Evolutionary conservation across 2,329 filamentous ascomycete species (phyloP), one percentile per base, ranked within the genome.

Genomic region (Pyricularia grisea): DNA sequence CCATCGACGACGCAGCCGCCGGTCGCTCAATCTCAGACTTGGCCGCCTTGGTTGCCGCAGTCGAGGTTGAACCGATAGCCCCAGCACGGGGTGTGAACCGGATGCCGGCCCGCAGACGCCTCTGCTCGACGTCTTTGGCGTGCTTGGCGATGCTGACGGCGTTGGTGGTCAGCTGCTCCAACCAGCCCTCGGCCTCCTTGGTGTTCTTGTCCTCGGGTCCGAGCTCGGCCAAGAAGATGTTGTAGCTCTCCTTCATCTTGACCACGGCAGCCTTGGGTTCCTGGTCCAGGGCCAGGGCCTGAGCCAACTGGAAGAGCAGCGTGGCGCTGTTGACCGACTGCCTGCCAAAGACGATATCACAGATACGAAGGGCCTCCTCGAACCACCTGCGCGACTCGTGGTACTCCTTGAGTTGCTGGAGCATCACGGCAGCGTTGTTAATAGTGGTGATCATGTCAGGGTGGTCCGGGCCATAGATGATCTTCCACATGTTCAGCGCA

Each of bases 401-500:
- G 82, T 97, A 99, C 71, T 92, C 90, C 84, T 98, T 97, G 74
- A 97, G 87, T 69, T 93, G 90, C 80, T 99, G 95, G 70, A 99
- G 88, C 95, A 99, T 99, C 70, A 99, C 95, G 9, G 95, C 95
- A 25, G 93, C 94, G 76, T 99, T 99, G 86, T 98, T 99, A 80
- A 98, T 91, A 20, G 95, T 98, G 10, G 96, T 99, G 80, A 99
- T 97, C 10, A 93, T 97, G 81, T 99, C 95, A 3, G 95, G 95
- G 80, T 99, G 95, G 75, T 93, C 91, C 33, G 90, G 84, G 36
- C 95, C 95, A 77, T 97, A 99, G 75, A 98, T 94, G 74, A 98
- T 87, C 83, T 97, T 97, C 94, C 94, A 98, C 71, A 99, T 84
- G 77, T 95, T 90, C 73, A 99, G 87, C 7, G 95, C 95, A 78